Percentiles rank a stretch among this genome's conserved stretches.
Evolutionary conservation across 2,329 filamentous ascomycete species (phyloP).

Genomic region (Colletotrichum echinochloae): DNA sequence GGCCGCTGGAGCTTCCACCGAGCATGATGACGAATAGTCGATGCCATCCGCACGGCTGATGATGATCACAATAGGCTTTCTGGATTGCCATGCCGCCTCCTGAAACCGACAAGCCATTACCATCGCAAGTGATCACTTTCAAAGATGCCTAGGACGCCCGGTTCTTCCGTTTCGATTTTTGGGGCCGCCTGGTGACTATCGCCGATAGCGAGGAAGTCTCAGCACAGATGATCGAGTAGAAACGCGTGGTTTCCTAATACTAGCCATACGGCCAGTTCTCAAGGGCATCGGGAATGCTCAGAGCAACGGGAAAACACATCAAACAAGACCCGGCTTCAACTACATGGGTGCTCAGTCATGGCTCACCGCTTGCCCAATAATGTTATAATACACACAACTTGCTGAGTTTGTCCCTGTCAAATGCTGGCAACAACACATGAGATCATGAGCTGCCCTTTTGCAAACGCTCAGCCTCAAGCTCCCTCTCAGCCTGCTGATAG

Average conservation of each 20-base stretch:
- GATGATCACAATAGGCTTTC: background rate
- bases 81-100: background rate
- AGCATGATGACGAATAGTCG: background rate
- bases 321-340: background rate
- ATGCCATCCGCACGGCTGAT: background rate
- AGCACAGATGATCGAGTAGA: too few relatives aligned
- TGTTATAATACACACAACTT: constrained; percentile 10
- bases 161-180: background rate
- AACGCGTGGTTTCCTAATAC: background rate
- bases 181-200: background rate
- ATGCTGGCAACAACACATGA: constrained; percentile 3
- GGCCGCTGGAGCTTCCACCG: background rate
- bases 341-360: background rate
- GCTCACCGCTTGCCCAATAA: background rate
- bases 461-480: constrained; percentile 81
- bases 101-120: background rate
- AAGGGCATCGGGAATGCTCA: background rate
- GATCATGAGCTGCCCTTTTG: constrained; percentile 22
- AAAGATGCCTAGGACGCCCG: background rate
- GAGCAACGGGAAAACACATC: background rate
- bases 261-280: background rate
- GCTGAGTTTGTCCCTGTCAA: background rate
- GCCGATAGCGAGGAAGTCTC: background rate
- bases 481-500: constrained; percentile 93
- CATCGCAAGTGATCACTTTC: background rate